Evolutionary conservation across 2,329 filamentous ascomycete genomes (phyloP), one percentile per base, ranked within the genome.

Genomic region (Penicillium sp.): DNA sequence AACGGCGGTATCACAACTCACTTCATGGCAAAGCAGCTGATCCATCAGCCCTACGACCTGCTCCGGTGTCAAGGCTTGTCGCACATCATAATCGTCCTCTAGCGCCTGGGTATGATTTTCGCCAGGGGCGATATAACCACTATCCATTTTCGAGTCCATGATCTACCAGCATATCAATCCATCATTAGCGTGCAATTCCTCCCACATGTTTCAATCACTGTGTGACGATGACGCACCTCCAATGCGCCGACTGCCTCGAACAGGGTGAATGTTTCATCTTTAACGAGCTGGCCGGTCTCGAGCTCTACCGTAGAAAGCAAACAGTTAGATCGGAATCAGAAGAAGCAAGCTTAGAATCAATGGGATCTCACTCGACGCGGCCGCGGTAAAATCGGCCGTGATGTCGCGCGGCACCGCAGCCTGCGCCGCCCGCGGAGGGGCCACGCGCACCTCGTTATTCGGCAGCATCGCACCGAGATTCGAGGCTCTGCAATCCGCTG

Each of bases 131-230:
- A 95, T 78, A 59, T 88, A 91, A 23, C 94, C 94, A 67, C 91
- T 97, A 72, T 99, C 94, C 94, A 99, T 99, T 75, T 97, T 99
- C 1, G 90, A 87, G 67, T 99, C 94, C 90, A 97, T 97, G 63
- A 99, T 96, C 94, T 99, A 65, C 46, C 21, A 36, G 7, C 4
- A 32, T 29, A 6, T 29, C n/a, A 9, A 42, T 42, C 15, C 15
- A 13, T 29, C 6, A 26, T 47, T 24, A 39, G 32, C 33, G n/a
- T 7, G 10, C n/a, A 36, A 10, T 47, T 40, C 10, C 21, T 27
- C 18, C 48, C 23, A 32, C 12, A 37, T 46, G 18, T 51, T 55
- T 50, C 32, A 27, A 29, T 49, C 18, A 42, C 7, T 30, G 49
- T 40, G 47, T 47, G 45, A 46, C 49, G 41, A 43, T 34, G 49